Percentiles rank a stretch among this genome's conserved stretches.
Conservation (phyloP, 495 filamentous ascomycete genomes). For the Pyronema domesticum region DNA sequence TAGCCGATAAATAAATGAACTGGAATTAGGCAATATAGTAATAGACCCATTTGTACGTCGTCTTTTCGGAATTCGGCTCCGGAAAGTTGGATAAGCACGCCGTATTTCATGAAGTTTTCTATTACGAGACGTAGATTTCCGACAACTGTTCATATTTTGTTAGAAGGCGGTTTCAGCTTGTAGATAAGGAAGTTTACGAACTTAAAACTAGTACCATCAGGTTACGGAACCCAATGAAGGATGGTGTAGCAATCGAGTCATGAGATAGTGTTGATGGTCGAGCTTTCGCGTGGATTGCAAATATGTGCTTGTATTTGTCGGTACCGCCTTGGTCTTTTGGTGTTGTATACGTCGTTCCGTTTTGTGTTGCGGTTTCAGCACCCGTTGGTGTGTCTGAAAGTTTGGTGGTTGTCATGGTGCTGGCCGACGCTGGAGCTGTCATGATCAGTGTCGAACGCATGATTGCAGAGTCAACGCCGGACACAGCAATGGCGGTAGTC, state of each 20-base stretch:
- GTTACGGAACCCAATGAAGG: slow-evolving; percentile 85
- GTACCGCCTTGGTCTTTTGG: not conserved
- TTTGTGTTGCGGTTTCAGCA: too few species aligned
- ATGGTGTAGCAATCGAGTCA: slow-evolving; percentile 53
- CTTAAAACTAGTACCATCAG: slow-evolving; percentile 87
- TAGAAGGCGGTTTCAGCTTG: slow-evolving; percentile 10
- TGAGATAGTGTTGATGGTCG: slow-evolving; percentile 70
- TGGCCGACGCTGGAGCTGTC: too few species aligned
- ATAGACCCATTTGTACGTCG: slow-evolving; percentile 55
- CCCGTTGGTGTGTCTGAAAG: too few species aligned
- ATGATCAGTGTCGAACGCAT: too few species aligned
- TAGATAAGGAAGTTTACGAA: slow-evolving; percentile 26
- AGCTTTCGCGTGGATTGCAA: slow-evolving; percentile 55
- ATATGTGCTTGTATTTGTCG: slow-evolving; percentile 67
- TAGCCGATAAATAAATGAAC: slow-evolving; percentile 80
- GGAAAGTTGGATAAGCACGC: slow-evolving; percentile 71
- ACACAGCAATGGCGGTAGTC: too few species aligned
- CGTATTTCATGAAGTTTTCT: slow-evolving; percentile 90
- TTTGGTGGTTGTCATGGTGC: too few species aligned
- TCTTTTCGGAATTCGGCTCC: slow-evolving; percentile 73
- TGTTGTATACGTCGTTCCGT: too few species aligned
- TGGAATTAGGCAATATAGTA: slow-evolving; percentile 70
- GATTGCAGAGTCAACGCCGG: too few species aligned
- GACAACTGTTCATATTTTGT: slow-evolving; percentile 40
- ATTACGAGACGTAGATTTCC: slow-evolving; percentile 86